A percentile compares a stretch with the other conserved stretches of the same genome.
Conservation (phyloP, 768 basidiomycete genomes). For the Albatrellus ellisii region DNA sequence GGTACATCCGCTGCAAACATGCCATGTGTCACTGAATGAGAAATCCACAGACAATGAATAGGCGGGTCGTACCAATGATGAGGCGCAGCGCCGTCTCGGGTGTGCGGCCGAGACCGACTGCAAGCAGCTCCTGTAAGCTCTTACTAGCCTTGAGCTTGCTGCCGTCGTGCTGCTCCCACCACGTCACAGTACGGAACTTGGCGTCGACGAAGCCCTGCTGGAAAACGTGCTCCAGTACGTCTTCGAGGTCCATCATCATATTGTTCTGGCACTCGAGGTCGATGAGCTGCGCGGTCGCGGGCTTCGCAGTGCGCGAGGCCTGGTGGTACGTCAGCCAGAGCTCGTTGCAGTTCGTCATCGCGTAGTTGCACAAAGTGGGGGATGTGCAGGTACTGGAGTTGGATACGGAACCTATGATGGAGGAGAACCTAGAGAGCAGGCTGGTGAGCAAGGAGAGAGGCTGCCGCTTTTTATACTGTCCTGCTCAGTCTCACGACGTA, state of each 20-base stretch:
- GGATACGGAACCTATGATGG: no score
- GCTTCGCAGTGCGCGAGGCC: conserved; percentile 28
- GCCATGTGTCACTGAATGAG: background rate
- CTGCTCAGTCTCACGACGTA: no score
- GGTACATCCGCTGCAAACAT: conserved; percentile 26
- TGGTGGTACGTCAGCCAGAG: conserved; percentile 38
- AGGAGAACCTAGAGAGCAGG: no score
- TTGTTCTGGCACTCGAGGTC: conserved; percentile 30
- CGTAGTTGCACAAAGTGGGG: no score
- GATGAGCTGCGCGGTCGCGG: conserved; percentile 32
- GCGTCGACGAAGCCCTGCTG: conserved; percentile 33
- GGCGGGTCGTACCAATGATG: conserved; percentile 32
- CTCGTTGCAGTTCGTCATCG: conserved; percentile 20
- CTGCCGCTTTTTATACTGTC: no score
- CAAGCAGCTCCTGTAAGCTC: conserved; percentile 23
- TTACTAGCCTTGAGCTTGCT: conserved; percentile 24
- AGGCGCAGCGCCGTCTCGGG: conserved; percentile 31
- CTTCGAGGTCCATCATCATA: conserved; percentile 31
- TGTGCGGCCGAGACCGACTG: conserved; percentile 27
- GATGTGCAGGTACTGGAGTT: no score
- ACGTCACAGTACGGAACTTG: conserved; percentile 26
- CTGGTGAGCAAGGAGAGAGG: no score
- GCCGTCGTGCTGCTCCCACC: conserved; percentile 32
- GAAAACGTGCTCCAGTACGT: conserved; percentile 33
- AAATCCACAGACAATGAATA: background rate